Evolutionary conservation across 495 filamentous ascomycete genomes (phyloP), one percentile per base, ranked within the genome.

Genomic region (Annulohypoxylon bovei): DNA sequence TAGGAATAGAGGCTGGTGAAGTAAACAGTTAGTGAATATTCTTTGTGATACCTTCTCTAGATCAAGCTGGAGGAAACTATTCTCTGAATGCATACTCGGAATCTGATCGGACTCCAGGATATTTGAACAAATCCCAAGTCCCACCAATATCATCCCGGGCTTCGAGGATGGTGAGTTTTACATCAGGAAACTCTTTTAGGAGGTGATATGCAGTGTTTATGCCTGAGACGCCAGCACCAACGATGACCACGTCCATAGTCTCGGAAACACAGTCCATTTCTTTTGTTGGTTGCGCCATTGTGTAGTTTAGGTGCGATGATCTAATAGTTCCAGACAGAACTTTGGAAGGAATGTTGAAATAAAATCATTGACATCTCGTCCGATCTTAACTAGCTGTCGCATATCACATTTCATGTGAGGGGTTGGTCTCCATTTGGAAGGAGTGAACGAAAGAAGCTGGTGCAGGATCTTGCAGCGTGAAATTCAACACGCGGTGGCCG

Each of bases 151-250:
- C 79, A 52, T 79, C 71, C 35, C 90, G 86, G 1, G 83, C 80
- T 75, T 93, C 90, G 28, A 93, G 82, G 59, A 93, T 84, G 35
- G 85, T 80, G 73, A 87, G 92, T 62, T 70, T 81, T 55, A 80
- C 78, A 44, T 82, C 70, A 0, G 91, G 89, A 4, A 88, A 74
- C 65, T 87, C 77, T 1, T 82, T 81, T 72, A 92, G 90, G 0
- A 95, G 69, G 6, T 88, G 86, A 68, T 93, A 93, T 7, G 83
- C 91, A 44, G 88, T 81, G 74, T 95, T 93, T 81, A 94, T 90
- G 57, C 91, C 92, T 46, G 88, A 90, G 66, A 94, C 87, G 22
- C 92, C 91, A 1, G 91, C 90, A 46, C 91, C 91, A 27, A 93
- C 76, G 71, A 94, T 86, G 65, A 91, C 75, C 14, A 93, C 81